Base-by-base conservation (phyloP, 331 rosid species). In the Rhamnella rubrinervis region DNA sequence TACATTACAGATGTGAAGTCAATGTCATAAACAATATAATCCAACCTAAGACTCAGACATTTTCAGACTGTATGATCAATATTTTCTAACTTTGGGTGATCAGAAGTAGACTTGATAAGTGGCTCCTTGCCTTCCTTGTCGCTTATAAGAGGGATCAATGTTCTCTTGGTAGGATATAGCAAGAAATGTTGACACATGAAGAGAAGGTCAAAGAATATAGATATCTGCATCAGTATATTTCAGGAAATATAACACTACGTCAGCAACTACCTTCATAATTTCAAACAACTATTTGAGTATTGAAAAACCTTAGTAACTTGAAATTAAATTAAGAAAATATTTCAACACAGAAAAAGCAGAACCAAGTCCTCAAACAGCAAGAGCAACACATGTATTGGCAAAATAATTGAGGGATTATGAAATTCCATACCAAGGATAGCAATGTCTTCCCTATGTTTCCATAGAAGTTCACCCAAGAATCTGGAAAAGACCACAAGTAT, bases 401-500 rank as follows among this genome's bases (percentile, higher is more conserved):
- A 19, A 18, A 6, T 35, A 19, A 5, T 4, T 2, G 25, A 71
- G n/a, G 1, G 19, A 10, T 31, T 50, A 38, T 59, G 67, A 53
- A 44, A 67, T 69, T 72, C 55, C 83, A 41, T 87, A 90, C 98
- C 96, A 90, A 61, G 72, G 96, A 92, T 26, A 89, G 87, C 78
- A 92, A 31, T 61, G 86, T 75, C 84, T 92, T 92, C 68, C 97
- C 98, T 50, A 85, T 72, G 23, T 92, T 88, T 63, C 98, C 98
- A 65, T 86, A 88, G 25, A 90, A 90, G 85, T 90, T 92, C 73
- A 90, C 90, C 98, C 97, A 90, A 39, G 97, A 93, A 88, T 83
- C 97, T 90, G 87, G 39, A 81, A 61, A 78, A n/a, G 44, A 1
- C 8, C 16, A 23, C 16, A 12, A 35, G 55, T 68, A 59, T 21